These are phyloP conservation scores for Talaromyces sp. DNA, from an alignment of 2,329 filamentous ascomycete genomes.

Conservation along the genomic window DNA sequence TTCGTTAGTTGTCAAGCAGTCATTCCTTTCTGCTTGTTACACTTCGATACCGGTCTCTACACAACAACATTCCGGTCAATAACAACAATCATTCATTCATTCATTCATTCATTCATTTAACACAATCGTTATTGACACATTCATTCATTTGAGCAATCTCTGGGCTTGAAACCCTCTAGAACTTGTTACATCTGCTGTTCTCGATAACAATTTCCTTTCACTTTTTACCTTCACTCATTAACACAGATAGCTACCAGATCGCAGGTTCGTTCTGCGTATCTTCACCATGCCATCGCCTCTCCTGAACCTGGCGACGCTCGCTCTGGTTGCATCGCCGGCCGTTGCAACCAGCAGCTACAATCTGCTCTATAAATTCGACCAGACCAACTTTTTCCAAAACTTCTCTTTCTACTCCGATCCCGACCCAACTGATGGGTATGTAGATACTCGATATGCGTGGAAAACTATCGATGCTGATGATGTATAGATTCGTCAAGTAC, in stretches of 20 bases:
- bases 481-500: constrained; percentile 44
- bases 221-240: constrained; percentile 13
- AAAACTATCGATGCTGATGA: background rate
- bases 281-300: constrained; percentile 25
- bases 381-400: constrained; percentile 49
- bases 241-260: background rate
- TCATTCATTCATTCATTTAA: too few relatives aligned
- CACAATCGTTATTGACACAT: background rate
- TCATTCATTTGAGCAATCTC: background rate
- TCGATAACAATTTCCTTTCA: background rate
- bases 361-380: constrained; percentile 45
- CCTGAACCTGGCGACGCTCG: constrained; percentile 34
- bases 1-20: constrained; percentile 9
- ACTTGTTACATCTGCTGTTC: background rate
- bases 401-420: constrained; percentile 51
- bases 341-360: constrained; percentile 35
- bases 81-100: constrained; percentile 13
- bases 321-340: constrained; percentile 30
- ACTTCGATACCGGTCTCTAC: background rate
- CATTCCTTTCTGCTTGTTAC: constrained; percentile 17
- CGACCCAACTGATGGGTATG: constrained; percentile 52
- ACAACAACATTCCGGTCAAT: constrained; percentile 17
- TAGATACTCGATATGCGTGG: background rate
- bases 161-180: background rate
- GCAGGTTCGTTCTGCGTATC: constrained; percentile 15